These are phyloP conservation scores for Odontarrhena argentea DNA, from an alignment of 345 rosid species.

Conservation along the genomic window DNA sequence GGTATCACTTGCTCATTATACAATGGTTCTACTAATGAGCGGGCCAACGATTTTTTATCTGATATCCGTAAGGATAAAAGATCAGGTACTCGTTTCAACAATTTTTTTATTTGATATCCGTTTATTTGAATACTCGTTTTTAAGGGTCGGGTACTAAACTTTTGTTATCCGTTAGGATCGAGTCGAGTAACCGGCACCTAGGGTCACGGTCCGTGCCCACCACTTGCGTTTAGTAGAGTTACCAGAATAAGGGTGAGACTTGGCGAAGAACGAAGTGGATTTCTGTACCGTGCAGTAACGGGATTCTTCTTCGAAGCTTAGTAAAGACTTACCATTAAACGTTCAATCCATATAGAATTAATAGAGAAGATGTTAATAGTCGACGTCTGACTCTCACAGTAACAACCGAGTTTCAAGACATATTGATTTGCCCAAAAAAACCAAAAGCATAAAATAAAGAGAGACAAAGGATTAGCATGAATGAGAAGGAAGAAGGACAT, in stretches of 20 bases:
- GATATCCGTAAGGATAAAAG: too few relatives aligned
- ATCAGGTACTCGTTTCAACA: too few relatives aligned
- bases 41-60: too few relatives aligned
- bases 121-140: too few relatives aligned
- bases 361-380: conserved; percentile 35
- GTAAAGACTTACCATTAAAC: neutral
- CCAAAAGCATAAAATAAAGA: conserved; percentile 15
- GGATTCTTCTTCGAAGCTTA: neutral
- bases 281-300: neutral
- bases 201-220: too few relatives aligned
- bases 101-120: too few relatives aligned
- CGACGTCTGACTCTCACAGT: conserved; percentile 33
- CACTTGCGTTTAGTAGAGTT: too few relatives aligned
- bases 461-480: conserved; percentile 38
- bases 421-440: conserved; percentile 17
- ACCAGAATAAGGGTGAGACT: neutral
- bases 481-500: conserved; percentile 11
- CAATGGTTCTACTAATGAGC: too few relatives aligned
- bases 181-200: too few relatives aligned
- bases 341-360: conserved; percentile 27
- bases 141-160: too few relatives aligned
- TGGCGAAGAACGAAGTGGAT: neutral
- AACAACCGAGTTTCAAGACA: conserved; percentile 34
- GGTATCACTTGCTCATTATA: too few relatives aligned
- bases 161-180: too few relatives aligned